Evolutionary conservation across 805 yeast species (phyloP), one percentile per base, ranked within the genome.

Genomic region (Lipomyces yamanashiensis): DNA sequence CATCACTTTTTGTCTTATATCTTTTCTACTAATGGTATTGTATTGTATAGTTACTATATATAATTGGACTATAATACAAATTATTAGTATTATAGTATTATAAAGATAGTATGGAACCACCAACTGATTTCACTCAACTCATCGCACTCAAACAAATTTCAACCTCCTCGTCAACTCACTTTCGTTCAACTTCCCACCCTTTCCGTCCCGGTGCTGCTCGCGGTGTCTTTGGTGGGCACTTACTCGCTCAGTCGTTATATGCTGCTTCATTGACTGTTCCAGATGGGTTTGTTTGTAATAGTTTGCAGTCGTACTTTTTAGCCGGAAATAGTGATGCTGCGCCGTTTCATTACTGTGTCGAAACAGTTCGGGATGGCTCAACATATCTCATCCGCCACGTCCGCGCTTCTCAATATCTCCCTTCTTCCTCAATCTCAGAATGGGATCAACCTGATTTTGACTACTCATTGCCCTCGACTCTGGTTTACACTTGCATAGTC

Each of bases 221-320:
- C 34, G 54, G 60, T 33, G 58, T 59, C 34, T 63, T 55, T 36
- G 67, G 67, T 54, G 64, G 64, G 23, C 67, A 59, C 52, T 43
- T 63, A 0, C 61, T 63, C 37, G 64, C 64, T n/a, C 67, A 63
- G 54, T 36, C 54, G 2, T 57, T 63, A 23, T 50, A 39, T 21
- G 67, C 61, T 7, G 67, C 67, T 7, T 15, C 64, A 1, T 44
- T n/a, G 34, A 54, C 64, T 2, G 52, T 59, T 2, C 57, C 57
- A 2, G 6, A 13, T 7, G 34, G 39, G 28, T 51, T 17, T 43
- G 39, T 55, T 34, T 47, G 54, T 19, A 45, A 59, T 41, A 49
- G 54, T 36, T 41, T 63, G 13, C 64, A 59, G 52, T 41, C 67
- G 19, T 57, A 59, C 15, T 63, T 63, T 19, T 37, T 60, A 15